Percentiles rank a stretch among this genome's conserved stretches.
Evolutionary conservation across 257 asterid species (phyloP).

Genomic region (Solanum chilense): DNA sequence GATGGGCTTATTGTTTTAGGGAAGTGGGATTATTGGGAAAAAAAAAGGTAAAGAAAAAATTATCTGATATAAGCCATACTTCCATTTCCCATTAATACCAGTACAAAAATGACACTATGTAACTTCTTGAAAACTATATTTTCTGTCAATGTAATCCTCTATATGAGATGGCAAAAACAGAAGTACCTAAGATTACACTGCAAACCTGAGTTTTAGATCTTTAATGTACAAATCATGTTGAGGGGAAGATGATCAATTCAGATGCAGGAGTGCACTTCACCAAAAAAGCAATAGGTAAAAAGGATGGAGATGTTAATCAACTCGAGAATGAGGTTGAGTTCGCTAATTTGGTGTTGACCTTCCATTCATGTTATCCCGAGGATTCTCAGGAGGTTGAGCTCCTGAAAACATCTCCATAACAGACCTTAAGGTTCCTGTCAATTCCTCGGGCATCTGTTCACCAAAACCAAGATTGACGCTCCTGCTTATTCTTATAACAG

Average conservation of each 20-base stretch:
- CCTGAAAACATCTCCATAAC: slow-evolving; percentile 69
- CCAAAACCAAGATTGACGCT: slow-evolving; percentile 27
- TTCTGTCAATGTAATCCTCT: neutral
- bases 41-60: too few relatives aligned
- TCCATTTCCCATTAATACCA: neutral
- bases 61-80: neutral
- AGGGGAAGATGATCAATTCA: neutral
- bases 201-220: neutral
- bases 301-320: neutral
- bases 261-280: neutral
- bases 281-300: neutral
- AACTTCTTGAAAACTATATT: neutral
- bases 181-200: neutral
- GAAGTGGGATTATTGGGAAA: neutral
- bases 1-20: neutral
- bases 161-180: neutral
- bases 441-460: slow-evolving; percentile 44
- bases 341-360: slow-evolving; percentile 22
- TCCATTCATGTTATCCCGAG: slow-evolving; percentile 28
- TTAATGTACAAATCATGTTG: neutral
- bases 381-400: slow-evolving; percentile 26
- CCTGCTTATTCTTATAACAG: slow-evolving; percentile 30
- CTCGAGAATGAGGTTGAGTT: neutral
- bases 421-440: slow-evolving; percentile 61
- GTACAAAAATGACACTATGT: neutral